Conservation (phyloP, 208 protist genomes). For the Crithidia brevicula region DNA sequence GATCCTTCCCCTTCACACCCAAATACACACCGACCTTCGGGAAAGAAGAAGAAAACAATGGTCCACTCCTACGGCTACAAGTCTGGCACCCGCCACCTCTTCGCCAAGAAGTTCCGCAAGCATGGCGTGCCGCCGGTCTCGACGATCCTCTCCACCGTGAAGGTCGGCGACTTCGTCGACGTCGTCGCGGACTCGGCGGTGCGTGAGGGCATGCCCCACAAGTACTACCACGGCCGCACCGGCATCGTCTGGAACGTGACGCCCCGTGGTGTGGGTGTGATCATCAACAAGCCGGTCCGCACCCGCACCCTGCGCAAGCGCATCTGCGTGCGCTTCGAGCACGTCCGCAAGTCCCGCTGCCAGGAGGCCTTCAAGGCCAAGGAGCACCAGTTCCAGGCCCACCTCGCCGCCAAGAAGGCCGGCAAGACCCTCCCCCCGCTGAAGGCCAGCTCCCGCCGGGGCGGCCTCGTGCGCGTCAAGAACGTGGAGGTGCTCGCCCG, state of each 20-base stretch:
- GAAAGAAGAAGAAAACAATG: constrained; percentile 48
- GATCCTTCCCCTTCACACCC: too few relatives aligned
- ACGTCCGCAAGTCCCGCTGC: constrained; percentile 96
- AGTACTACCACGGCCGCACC: constrained; percentile 99
- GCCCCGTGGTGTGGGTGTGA: constrained; percentile 98
- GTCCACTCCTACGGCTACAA: constrained; percentile 97
- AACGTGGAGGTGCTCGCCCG: constrained; percentile 84
- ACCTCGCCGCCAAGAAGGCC: constrained; percentile 79
- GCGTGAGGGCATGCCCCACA: constrained; percentile 99
- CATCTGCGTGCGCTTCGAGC: constrained; percentile 99
- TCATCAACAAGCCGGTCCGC: constrained; percentile 99
- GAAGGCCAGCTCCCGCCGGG: constrained; percentile 79
- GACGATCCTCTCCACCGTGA: constrained; percentile 97
- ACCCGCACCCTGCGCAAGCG: constrained; percentile 99
- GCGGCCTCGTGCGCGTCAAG: constrained; percentile 72
- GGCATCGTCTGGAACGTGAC: constrained; percentile 99
- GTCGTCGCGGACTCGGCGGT: constrained; percentile 98
- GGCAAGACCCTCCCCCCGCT: constrained; percentile 73
- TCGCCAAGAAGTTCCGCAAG: constrained; percentile 97
- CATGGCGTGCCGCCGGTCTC: constrained; percentile 93
- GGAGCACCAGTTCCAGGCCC: constrained; percentile 76
- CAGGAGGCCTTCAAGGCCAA: constrained; percentile 91
- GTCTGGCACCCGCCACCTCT: constrained; percentile 97
- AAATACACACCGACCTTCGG: too few relatives aligned
- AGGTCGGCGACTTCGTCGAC: constrained; percentile 99